Evolutionary conservation across 2,329 filamentous ascomycete genomes (phyloP).

Genomic region (Penicillium sp.): DNA sequence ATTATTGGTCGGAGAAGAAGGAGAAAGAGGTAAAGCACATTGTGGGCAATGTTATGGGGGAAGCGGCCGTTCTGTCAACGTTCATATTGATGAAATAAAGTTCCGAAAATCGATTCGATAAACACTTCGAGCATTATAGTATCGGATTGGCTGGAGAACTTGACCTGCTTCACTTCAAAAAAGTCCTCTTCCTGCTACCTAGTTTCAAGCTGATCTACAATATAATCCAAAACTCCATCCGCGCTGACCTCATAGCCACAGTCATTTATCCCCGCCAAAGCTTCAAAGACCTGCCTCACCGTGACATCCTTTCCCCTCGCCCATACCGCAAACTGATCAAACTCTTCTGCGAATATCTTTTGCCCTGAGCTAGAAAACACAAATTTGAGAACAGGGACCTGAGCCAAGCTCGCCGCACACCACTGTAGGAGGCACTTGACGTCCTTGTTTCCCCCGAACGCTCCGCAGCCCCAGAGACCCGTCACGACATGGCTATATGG

Average conservation of each 20-base stretch:
- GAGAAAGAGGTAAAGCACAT: not conserved
- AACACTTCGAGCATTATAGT: not conserved
- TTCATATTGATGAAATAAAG: not conserved
- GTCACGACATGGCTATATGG: not conserved
- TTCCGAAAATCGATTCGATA: not conserved
- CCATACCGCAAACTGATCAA: not conserved
- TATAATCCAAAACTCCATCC: not conserved
- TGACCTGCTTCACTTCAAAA: not conserved
- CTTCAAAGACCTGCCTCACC: not conserved
- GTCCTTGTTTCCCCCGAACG: conserved; percentile 3
- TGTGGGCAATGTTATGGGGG: not conserved
- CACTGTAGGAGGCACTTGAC: conserved; percentile 1
- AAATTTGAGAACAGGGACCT: not conserved
- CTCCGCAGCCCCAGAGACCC: not conserved
- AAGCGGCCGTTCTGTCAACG: not conserved
- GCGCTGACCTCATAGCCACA: not conserved
- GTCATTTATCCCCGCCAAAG: not conserved
- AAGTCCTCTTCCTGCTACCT: not conserved
- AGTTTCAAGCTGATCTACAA: not conserved
- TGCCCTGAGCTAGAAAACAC: not conserved
- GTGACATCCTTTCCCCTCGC: not conserved
- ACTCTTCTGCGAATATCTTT: not conserved
- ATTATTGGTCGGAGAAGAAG: not conserved
- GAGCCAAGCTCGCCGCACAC: not conserved
- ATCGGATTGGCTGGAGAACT: not conserved